Evolutionary conservation across 2,329 filamentous ascomycete genomes (phyloP), one percentile per base, ranked within the genome.

Genomic region (Colletotrichum sp.): DNA sequence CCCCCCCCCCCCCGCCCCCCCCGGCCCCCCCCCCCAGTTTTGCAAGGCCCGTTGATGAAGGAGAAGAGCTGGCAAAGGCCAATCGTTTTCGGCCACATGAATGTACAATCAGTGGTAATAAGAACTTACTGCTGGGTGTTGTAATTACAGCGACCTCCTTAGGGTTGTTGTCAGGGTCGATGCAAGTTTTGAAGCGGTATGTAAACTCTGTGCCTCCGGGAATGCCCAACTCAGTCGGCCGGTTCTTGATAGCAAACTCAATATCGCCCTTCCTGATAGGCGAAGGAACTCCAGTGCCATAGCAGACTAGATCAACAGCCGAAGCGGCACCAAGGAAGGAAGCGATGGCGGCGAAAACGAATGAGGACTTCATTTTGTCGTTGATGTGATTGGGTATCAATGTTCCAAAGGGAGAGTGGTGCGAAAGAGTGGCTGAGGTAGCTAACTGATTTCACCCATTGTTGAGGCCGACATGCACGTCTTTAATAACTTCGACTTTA

Each of bases 171-270:
- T 39, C 63, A 22, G 32, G 32, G 34, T 66, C 32, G 63, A 39
- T 65, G 19, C 63, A 65, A 44, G 63, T 65, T 28, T 65, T 65
- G 12, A 8, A 65, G 12, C 32, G 34, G 15, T 39, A 48, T 15
- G 30, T 65, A 15, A 25, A 65, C n/a, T 65, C 27, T n/a, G 63
- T 65, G 34, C n/a, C 34, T n/a, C 63, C 63, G n/a, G 63, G 63
- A 44, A 65, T 65, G 34, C 34, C 63, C 63, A 65, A 8, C 22
- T 65, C 63, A 25, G 63, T 44, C n/a, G 63, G 11, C n/a, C 63
- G n/a, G 34, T 65, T 65, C 22, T 65, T 28, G 32, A 39, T 25
- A 5, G 63, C 63, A 6, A 32, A 65, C 63, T 65, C 63, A 30
- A 65, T 22, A 22, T 65, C 63, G 5, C 63, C 63, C 27, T 28